These are phyloP conservation scores for Haematococcus lacustris DNA, from an alignment of 139 green algal species.

Conservation along the genomic window DNA sequence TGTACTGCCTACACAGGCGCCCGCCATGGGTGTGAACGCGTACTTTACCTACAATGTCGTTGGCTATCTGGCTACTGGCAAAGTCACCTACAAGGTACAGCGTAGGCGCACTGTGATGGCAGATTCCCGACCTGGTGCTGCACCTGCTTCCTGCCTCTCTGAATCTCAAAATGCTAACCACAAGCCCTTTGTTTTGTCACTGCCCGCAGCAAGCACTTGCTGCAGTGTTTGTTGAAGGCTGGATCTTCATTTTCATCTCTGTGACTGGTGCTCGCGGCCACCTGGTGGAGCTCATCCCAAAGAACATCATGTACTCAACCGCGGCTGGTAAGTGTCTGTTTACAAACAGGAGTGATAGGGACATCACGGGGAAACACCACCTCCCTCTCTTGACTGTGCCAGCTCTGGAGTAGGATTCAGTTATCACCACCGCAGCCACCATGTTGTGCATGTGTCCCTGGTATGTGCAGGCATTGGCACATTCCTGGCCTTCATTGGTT, in stretches of 20 bases:
- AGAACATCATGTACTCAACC: conserved; percentile 55
- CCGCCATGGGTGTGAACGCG: conserved; percentile 65
- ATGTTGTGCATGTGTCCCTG: too few species aligned
- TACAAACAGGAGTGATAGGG: too few species aligned
- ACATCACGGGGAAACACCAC: too few species aligned
- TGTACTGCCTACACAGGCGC: conserved; percentile 1
- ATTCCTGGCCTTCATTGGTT: conserved; percentile 70
- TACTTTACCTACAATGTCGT: conserved; percentile 65
- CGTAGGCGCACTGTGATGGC: too few species aligned
- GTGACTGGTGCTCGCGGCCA: conserved; percentile 50
- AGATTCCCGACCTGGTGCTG: too few species aligned
- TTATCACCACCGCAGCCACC: too few species aligned
- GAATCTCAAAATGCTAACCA: too few species aligned
- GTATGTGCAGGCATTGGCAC: conserved; percentile 74
- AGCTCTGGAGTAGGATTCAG: too few species aligned
- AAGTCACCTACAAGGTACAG: conserved; percentile 51
- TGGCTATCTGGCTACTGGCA: conserved; percentile 42
- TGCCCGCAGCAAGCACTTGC: conserved; percentile 30
- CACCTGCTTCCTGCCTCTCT: too few species aligned
- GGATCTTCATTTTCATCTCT: conserved; percentile 66
- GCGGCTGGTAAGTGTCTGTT: conserved; percentile 26
- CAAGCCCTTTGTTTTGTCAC: too few species aligned
- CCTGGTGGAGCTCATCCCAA: conserved; percentile 57
- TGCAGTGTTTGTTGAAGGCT: conserved; percentile 63
- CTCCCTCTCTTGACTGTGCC: too few species aligned